Conservation (phyloP, 371 early-diverging fungal genomes). For the Circinella minor region DNA sequence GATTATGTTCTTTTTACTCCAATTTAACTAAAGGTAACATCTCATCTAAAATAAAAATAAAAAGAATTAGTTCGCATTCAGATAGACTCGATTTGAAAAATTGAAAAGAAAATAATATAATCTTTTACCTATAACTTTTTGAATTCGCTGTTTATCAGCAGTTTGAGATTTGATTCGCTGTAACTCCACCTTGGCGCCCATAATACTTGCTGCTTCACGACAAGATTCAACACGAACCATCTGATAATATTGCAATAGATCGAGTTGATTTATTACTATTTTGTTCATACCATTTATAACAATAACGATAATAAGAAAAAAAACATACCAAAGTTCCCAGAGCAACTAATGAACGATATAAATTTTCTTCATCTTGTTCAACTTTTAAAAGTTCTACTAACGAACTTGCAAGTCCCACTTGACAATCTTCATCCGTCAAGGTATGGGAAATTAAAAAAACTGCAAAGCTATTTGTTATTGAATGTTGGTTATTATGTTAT, state of each 20-base stretch:
- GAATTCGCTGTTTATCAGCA: conserved; percentile 20
- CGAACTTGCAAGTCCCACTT: conserved; percentile 48
- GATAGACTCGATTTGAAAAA: not conserved
- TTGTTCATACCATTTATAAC: not conserved
- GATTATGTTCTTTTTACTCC: not conserved
- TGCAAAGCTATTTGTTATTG: conserved; percentile 25
- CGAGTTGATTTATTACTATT: not conserved
- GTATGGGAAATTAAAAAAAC: conserved; percentile 38
- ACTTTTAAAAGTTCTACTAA: conserved; percentile 52
- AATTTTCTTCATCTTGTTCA: conserved; percentile 56
- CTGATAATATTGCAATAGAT: conserved; percentile 9
- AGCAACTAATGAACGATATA: conserved; percentile 60
- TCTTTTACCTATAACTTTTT: conserved; percentile 20
- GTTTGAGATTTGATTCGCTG: conserved; percentile 18
- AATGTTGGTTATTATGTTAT: not conserved
- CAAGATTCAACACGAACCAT: conserved; percentile 29
- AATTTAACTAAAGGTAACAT: conserved; percentile 2
- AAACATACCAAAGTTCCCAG: conserved; percentile 61
- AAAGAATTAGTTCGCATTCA: not conserved
- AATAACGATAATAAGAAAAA: not conserved
- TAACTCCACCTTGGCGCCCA: conserved; percentile 33
- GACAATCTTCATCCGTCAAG: conserved; percentile 46
- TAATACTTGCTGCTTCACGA: conserved; percentile 38
- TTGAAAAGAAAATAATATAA: not conserved
- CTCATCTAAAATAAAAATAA: not conserved